Evolutionary conservation across 257 asterid genomes (phyloP).

Genomic region (Nyctanthes arbortristis): DNA sequence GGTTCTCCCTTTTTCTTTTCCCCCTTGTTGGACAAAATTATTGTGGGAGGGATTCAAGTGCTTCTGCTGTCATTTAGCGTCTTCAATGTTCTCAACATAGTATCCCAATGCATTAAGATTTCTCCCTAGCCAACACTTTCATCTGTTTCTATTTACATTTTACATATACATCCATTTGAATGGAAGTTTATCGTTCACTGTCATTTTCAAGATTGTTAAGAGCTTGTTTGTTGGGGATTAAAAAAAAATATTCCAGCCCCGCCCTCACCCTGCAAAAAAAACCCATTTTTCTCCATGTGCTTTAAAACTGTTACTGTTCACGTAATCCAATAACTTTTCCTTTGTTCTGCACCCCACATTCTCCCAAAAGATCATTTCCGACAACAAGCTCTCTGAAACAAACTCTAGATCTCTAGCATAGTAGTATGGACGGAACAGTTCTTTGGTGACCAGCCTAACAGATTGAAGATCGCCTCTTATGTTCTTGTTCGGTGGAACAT

Average conservation of each 20-base stretch:
- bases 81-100: not conserved
- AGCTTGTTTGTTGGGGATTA: too few relatives aligned
- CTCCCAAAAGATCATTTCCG: too few relatives aligned
- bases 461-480: not conserved
- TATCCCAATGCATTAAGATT: not conserved
- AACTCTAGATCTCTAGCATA: not conserved
- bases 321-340: too few relatives aligned
- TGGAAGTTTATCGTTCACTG: not conserved
- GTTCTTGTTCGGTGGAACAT: not conserved
- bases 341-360: too few relatives aligned
- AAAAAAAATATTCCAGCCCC: too few relatives aligned
- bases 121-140: not conserved
- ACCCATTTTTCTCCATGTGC: too few relatives aligned
- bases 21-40: not conserved
- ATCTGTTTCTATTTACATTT: not conserved
- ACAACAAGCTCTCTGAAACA: too few relatives aligned
- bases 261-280: too few relatives aligned
- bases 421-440: not conserved
- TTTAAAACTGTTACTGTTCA: too few relatives aligned
- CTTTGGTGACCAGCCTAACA: not conserved
- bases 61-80: not conserved
- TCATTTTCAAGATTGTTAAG: not conserved
- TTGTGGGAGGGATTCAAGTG: not conserved
- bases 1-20: not conserved
- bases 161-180: not conserved